Evolutionary conservation across 2,329 filamentous ascomycete species (phyloP).

Genomic region (Beauveria pseudobassiana): DNA sequence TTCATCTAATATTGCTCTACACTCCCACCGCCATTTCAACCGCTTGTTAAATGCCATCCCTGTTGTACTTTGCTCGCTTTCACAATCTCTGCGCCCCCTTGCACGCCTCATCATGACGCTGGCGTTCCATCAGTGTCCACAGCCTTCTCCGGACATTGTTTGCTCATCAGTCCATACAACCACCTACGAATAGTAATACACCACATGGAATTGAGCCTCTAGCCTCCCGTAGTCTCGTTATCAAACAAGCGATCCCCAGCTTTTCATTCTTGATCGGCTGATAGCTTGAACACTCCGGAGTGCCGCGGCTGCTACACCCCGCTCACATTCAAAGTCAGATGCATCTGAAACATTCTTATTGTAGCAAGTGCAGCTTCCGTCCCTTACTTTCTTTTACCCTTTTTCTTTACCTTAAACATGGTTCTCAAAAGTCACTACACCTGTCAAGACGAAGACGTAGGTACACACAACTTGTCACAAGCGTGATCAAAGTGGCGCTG

Average conservation of each 20-base stretch:
- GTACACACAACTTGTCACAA: neutral
- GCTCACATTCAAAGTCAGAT: neutral
- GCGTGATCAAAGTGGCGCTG: neutral
- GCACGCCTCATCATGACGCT: neutral
- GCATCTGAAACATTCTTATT: neutral
- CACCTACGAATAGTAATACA: neutral
- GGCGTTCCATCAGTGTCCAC: conserved; percentile 2
- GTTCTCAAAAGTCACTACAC: too few relatives aligned
- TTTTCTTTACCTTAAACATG: too few relatives aligned
- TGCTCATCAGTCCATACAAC: neutral
- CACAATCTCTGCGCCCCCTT: neutral
- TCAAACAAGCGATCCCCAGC: neutral
- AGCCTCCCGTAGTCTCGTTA: neutral
- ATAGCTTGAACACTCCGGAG: neutral
- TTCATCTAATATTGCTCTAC: too few relatives aligned
- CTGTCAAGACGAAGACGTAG: too few relatives aligned
- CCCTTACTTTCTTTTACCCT: too few relatives aligned
- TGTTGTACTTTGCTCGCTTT: neutral
- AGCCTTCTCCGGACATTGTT: conserved; percentile 1
- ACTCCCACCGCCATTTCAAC: too few relatives aligned
- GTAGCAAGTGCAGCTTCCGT: neutral
- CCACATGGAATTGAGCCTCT: neutral
- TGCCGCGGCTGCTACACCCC: neutral
- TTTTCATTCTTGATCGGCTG: neutral
- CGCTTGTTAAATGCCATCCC: neutral